Conservation (phyloP, 2,329 filamentous ascomycete species). For the Pseudogymnoascus sp. region DNA sequence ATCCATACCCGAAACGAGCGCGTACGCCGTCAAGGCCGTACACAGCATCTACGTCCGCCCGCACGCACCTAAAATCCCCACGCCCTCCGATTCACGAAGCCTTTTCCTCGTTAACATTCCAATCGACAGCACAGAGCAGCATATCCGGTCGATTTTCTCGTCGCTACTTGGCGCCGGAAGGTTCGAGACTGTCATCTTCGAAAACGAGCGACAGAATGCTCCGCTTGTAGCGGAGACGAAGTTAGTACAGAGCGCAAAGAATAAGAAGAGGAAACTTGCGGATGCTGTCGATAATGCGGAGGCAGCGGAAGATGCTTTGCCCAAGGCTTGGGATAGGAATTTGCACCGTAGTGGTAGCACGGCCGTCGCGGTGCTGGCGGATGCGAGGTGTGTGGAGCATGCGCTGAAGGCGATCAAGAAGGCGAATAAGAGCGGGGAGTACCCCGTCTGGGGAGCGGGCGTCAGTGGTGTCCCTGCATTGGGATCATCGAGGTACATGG, state of each 20-base stretch:
- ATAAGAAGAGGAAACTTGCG: slow-evolving; percentile 43
- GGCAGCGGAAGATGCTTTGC: slow-evolving; percentile 55
- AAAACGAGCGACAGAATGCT: slow-evolving; percentile 42
- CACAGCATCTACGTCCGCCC: slow-evolving; percentile 84
- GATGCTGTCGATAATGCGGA: slow-evolving; percentile 39
- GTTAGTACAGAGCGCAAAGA: slow-evolving; percentile 26
- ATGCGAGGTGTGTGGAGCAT: slow-evolving; percentile 66
- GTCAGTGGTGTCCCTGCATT: slow-evolving; percentile 50
- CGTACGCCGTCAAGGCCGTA: slow-evolving; percentile 52
- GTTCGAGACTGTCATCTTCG: slow-evolving; percentile 71
- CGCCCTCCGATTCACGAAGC: slow-evolving; percentile 63
- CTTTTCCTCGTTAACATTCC: slow-evolving; percentile 90
- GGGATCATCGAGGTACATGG: slow-evolving; percentile 44
- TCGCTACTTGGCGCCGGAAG: slow-evolving; percentile 66
- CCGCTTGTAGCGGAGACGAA: slow-evolving; percentile 2
- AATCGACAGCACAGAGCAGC: slow-evolving; percentile 67
- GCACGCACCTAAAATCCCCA: slow-evolving; percentile 71
- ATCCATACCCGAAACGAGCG: slow-evolving; percentile 35
- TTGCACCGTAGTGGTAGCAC: slow-evolving; percentile 67
- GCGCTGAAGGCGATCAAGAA: slow-evolving; percentile 68
- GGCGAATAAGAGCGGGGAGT: slow-evolving; percentile 46
- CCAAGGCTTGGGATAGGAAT: slow-evolving; percentile 62
- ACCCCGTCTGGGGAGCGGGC: slow-evolving; percentile 60
- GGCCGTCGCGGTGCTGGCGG: slow-evolving; percentile 75
- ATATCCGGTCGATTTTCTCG: slow-evolving; percentile 68